These are phyloP conservation scores for Trametes versicolor DNA, from an alignment of 1,284 basidiomycete species.

Conservation along the genomic window DNA sequence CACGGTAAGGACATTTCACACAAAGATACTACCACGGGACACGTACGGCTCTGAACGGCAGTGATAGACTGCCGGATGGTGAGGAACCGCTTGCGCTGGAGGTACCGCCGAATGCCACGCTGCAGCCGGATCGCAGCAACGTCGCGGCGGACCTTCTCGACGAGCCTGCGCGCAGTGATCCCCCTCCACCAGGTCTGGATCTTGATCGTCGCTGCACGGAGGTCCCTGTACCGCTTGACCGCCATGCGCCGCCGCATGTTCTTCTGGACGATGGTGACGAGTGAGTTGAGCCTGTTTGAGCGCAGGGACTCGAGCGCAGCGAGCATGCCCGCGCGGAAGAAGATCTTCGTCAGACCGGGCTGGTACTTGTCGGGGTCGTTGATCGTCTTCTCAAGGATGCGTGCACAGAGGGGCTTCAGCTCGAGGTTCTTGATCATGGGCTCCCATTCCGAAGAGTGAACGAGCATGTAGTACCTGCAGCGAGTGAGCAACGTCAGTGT, in stretches of 20 bases:
- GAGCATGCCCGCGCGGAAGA: conserved; percentile 99
- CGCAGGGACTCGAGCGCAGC: conserved; percentile 95
- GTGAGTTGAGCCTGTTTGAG: conserved; percentile 86
- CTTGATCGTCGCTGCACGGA: conserved; percentile 81
- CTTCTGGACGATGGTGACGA: conserved; percentile 98
- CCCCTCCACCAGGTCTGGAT: conserved; percentile 97
- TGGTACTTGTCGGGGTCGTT: conserved; percentile 97
- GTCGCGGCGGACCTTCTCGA: conserved; percentile 77
- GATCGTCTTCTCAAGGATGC: conserved; percentile 89
- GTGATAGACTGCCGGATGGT: conserved; percentile 73
- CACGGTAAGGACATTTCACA: conserved; percentile 23
- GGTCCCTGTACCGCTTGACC: conserved; percentile 80
- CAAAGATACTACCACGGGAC: conserved; percentile 11
- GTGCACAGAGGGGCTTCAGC: conserved; percentile 83
- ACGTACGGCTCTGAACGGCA: conserved; percentile 88
- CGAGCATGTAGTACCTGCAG: conserved; percentile 94
- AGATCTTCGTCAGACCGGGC: conserved; percentile 97
- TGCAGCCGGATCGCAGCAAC: conserved; percentile 86
- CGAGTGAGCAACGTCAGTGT: conserved; percentile 24
- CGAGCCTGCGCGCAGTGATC: conserved; percentile 78
- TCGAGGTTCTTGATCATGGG: conserved; percentile 85
- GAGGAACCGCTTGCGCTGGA: conserved; percentile 80
- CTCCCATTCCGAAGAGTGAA: conserved; percentile 88
- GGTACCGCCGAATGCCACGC: conserved; percentile 72
- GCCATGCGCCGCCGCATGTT: conserved; percentile 92